Evolutionary conservation across 2,329 filamentous ascomycete species (phyloP), one percentile per base, ranked within the genome.

Genomic region (Laburnicola sp.): DNA sequence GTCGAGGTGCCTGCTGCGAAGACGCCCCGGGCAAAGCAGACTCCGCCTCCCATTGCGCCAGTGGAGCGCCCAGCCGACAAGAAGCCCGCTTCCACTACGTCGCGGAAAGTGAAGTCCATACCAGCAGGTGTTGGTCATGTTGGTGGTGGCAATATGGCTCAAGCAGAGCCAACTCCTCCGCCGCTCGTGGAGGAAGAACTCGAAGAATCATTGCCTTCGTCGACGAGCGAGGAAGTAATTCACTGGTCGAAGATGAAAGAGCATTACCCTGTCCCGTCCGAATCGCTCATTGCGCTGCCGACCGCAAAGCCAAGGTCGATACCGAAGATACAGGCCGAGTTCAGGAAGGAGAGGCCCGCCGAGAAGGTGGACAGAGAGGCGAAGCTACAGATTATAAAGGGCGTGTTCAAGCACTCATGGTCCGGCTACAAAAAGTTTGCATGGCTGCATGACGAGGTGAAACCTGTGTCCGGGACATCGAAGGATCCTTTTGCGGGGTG

Each of bases 401-500:
- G 82, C 4, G 87, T 91, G 51, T 89, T 95, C 71, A 76, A 82
- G 63, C 86, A 86, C 62, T 86, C 90, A 0, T 97, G 94, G 93
- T 74, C 78, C 3, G 90, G 89, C 31, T 97, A 97, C 75, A 88
- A 82, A 65, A 79, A 84, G 54, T 80, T 86, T 62, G 93, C 92
- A 8, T 94, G 89, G 84, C 83, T 86, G 55, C 89, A 95, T 61
- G 94, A 97, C 66, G 94, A 97, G 75, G 75, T 97, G 11, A 81
- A 76, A 38, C 94, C 94, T 2, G 78, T 93, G 7, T 82, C 83
- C 27, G 86, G 86, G 45, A 76, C 75, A 10, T 84, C 78, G 57
- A 83, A 84, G 16, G 88, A 97, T 66, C 89, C 91, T 0, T 97
- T 97, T 72, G 93, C 91, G 67, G 90, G 88, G 43, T 96, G 91